Conservation (phyloP, 352 stramenopile genomes). For the Phytophthora pini region DNA sequence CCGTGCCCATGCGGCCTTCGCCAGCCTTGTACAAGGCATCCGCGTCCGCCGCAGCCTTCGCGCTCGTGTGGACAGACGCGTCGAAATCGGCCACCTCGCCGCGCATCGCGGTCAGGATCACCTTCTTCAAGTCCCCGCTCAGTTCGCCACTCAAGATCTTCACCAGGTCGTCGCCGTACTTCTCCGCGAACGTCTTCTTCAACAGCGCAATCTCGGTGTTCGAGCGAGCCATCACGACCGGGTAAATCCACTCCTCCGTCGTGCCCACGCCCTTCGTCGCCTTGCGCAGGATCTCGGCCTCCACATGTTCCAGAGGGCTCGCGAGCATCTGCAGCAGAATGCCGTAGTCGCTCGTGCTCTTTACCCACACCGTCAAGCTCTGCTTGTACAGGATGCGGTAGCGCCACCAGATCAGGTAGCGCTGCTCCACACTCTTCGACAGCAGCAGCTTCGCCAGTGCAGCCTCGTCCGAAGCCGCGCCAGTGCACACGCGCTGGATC, state of each 20-base stretch:
- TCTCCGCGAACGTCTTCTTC: slow-evolving; percentile 74
- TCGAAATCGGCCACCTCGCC: slow-evolving; percentile 49
- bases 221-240: slow-evolving; percentile 15
- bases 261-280: slow-evolving; percentile 68
- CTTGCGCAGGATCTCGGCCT: slow-evolving; percentile 61
- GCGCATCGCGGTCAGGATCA: slow-evolving; percentile 57
- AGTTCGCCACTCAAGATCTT: slow-evolving; percentile 54
- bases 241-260: slow-evolving; percentile 10
- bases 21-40: slow-evolving; percentile 70
- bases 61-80: slow-evolving; percentile 55
- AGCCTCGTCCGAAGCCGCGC: too few species aligned
- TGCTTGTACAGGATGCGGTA: slow-evolving; percentile 60
- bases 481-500: too few species aligned
- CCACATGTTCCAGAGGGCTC: slow-evolving; percentile 55
- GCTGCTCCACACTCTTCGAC: slow-evolving; percentile 8
- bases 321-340: slow-evolving; percentile 58
- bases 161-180: slow-evolving; percentile 61
- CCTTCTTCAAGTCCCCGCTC: slow-evolving; percentile 65
- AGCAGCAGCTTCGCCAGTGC: too few species aligned
- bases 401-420: slow-evolving; percentile 32
- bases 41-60: slow-evolving; percentile 56
- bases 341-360: slow-evolving; percentile 58
- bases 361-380: slow-evolving; percentile 56
- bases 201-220: slow-evolving; percentile 71
- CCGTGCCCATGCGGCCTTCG: slow-evolving; percentile 33